Evolutionary conservation across 306 rosid species (phyloP), one percentile per base, ranked within the genome.

Genomic region (Dalbergia cochinchinensis): DNA sequence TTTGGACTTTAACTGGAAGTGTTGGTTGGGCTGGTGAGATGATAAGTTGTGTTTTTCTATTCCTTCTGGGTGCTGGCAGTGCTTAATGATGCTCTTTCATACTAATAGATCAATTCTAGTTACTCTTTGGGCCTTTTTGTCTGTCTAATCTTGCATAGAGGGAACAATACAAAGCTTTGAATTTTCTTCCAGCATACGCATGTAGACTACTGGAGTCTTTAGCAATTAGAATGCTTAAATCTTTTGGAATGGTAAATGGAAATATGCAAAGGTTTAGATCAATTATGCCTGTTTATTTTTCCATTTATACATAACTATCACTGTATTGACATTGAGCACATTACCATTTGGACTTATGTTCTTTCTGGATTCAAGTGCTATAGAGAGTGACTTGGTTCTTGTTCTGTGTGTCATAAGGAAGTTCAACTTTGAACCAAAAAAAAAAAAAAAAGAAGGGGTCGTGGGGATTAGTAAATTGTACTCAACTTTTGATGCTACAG

Each of bases 171-270:
- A 26, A 26, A 69, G 53, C 37, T 61, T 45, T 68, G 62, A 53
- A 68, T 78, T 69, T 79, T 57, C 34, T 20, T 37, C 83, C 39
- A 19, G 63, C 12, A 62, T 58, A 71, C 69, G 54, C 41, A 48
- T 20, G n/a, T 6, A 14, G 53, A 64, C 41, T 71, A 35, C 39
- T 41, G 57, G 53, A 22, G 79, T 73, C 44, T 12, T 37, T 60
- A 22, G 78, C 26, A 33, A 19, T 22, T 60, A n/a, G 74, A 41
- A 44, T 50, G n/a, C 37, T 53, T 65, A 11, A 22, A 60, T 50
- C 48, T 59, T 35, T 51, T 19, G 55, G 39, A 20, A 64, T 20
- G 22, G 26, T 11, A 7, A 16, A 18, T 63, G 7, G 14, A 51
- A 53, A 51, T 51, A 31, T 37, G 58, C 47, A 39, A 60, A 20